phyloP scores from a whole-genome alignment of 345 rosid species.

The Tarenaya hassleriana region DNA sequence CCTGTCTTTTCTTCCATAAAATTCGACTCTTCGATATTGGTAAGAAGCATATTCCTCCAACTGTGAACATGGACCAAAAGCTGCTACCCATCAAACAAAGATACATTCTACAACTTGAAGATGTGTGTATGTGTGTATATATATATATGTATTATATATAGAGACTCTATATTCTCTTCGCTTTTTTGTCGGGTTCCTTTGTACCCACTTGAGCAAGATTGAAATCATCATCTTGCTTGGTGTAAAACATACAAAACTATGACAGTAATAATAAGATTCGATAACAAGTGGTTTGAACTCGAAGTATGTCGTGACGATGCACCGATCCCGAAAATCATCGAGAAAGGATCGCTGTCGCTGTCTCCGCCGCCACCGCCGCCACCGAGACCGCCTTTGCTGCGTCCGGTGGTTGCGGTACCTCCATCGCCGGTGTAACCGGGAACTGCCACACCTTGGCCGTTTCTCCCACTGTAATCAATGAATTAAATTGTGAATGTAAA shows the following conservation, averaged over 20 bases:
- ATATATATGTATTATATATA: no score
- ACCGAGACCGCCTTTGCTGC: no score
- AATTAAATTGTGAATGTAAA: no score
- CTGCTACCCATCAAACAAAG: no score
- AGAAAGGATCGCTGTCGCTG: slow-evolving; percentile 41
- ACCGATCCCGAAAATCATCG: slow-evolving; percentile 65
- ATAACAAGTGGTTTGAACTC: slow-evolving; percentile 22
- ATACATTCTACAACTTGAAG: no score
- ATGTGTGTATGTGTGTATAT: no score
- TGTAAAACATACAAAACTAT: slow-evolving; percentile 31
- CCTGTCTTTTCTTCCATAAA: not conserved
- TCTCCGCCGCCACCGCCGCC: no score
- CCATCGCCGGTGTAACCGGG: slow-evolving; percentile 28
- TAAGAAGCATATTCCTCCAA: slow-evolving; percentile 18
- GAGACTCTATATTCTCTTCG: no score
- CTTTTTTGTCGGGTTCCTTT: slow-evolving; percentile 1
- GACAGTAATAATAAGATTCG: slow-evolving; percentile 11
- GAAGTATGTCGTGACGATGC: slow-evolving; percentile 27
- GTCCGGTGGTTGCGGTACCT: slow-evolving; percentile 43
- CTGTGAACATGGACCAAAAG: slow-evolving; percentile 16
- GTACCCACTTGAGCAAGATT: slow-evolving; percentile 24
- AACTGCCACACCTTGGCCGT: slow-evolving; percentile 27
- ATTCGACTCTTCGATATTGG: no score
- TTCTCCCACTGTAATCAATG: slow-evolving; percentile 36
- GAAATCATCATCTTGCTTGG: slow-evolving; percentile 33